Base-by-base conservation (phyloP, 768 basidiomycete species). In the Lentinula sp. region DNA sequence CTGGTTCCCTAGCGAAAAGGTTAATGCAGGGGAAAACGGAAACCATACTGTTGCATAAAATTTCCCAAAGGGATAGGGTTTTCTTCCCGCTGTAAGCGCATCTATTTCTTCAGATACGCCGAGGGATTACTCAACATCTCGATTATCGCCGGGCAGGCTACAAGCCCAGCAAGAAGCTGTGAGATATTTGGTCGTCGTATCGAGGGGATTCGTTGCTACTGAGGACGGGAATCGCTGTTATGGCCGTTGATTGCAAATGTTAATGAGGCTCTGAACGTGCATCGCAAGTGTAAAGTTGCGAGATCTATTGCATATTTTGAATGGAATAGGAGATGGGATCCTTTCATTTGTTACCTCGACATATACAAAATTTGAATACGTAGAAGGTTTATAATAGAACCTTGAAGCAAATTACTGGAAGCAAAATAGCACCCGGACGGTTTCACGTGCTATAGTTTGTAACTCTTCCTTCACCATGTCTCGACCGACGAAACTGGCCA, bases 401-500 rank as follows among this genome's bases (percentile, higher is more conserved):
- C 46, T 48, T 48, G 7, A 48, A 48, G 21, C 7, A 32, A 18
- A 13, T 1, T 51, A 5, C n/a, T 32, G 15, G 4, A 10, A 13
- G 28, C 4, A 13, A 28, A 28, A 13, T 8, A 23, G 37, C 34
- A 21, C 18, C 18, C 37, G 53, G 34, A 34, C 16, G 5, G 34
- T 21, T 51, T 52, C 50, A 52, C 59, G 50, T 60, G 59, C 23
- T 18, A 5, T 10, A 35, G 18, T n/a, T 40, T 42, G 21, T 5
- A 32, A 37, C 35, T 52, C 37, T 42, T 23, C 50, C 54, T 11
- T 28, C 42, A 32, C 35, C 64, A 65, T 65, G 64, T 53, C 66
- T 66, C 59, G 59, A 34, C 52, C 64, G 48, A 61, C 81, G 3
- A 83, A 80, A 61, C 79, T 95, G 5, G 85, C 87, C 3, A 75